A percentile compares a stretch with the other conserved stretches of the same genome.
Conservation (phyloP, 345 rosid species). For the Microthlaspi erraticum region DNA sequence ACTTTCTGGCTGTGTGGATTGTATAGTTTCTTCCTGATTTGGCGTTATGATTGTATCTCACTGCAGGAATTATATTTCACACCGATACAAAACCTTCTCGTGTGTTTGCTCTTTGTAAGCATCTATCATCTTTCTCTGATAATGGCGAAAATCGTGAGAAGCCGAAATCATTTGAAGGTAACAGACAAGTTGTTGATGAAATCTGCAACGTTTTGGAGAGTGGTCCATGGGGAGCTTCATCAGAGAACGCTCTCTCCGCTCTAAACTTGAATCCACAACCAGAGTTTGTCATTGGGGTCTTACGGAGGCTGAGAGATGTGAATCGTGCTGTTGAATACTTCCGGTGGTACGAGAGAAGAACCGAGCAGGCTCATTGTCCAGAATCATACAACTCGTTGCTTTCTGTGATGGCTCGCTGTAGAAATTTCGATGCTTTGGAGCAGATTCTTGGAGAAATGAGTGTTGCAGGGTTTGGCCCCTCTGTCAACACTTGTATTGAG, state of each 20-base stretch:
- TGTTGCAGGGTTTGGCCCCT: slow-evolving; percentile 81
- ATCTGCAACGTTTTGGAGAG: slow-evolving; percentile 63
- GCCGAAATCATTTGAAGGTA: slow-evolving; percentile 45
- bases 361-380: slow-evolving; percentile 60
- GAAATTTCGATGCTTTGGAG: slow-evolving; percentile 62
- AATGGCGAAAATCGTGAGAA: slow-evolving; percentile 46
- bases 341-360: slow-evolving; percentile 76
- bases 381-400: slow-evolving; percentile 88
- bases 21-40: slow-evolving; percentile 8
- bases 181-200: slow-evolving; percentile 51
- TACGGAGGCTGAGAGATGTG: slow-evolving; percentile 69
- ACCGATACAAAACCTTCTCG: slow-evolving; percentile 31
- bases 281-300: slow-evolving; percentile 67
- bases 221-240: slow-evolving; percentile 72
- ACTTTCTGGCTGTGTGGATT: background rate
- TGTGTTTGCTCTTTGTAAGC: slow-evolving; percentile 38
- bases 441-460: slow-evolving; percentile 87
- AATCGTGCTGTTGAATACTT: slow-evolving; percentile 66
- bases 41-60: slow-evolving; percentile 17
- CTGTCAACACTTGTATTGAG: slow-evolving; percentile 58
- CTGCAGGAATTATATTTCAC: slow-evolving; percentile 48
- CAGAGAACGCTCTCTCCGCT: slow-evolving; percentile 61
- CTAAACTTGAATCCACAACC: slow-evolving; percentile 59
- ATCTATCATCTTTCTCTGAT: slow-evolving; percentile 47
- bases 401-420: slow-evolving; percentile 66